Evolutionary conservation across 805 yeast species (phyloP), one percentile per base, ranked within the genome.

Genomic region (Starmera dryadoides): DNA sequence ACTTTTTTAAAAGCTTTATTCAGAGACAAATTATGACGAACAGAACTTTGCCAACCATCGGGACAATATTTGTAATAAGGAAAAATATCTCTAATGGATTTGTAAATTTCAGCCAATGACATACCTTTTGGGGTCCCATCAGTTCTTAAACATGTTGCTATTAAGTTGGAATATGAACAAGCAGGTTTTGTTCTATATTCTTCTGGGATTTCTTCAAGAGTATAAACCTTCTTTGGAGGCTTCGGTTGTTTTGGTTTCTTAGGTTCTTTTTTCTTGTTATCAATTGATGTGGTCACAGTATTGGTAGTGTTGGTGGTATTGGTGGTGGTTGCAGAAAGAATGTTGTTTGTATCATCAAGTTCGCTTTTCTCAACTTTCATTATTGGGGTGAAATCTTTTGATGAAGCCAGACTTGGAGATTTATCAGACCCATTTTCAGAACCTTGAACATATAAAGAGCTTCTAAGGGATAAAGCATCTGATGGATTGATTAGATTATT

Each of bases 21-120:
- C 48, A 87, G 69, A 18, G 91, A 82, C 30, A 93, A 68, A 52
- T 88, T 89, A 62, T 93, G 98, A 37, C 94, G 75, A 16, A 93
- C 95, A 0, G 94, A 79, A 54, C 86, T 82, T 63, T 93, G 98
- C 98, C 98, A 93, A 3, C 98, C 98, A 59, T 88, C 95, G 0
- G 95, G 91, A 52, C 97, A 89, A 61, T 86, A 91, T 51, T 81
- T 75, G 63, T 86, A 93, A 64, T 86, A 93, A 3, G 98, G 98
- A 60, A 83, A 91, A 11, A 85, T 60, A 33, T 86, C 94, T 59
- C 85, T 84, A 36, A 93, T 88, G 1, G 87, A 86, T 39, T 82
- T 83, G 60, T 87, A 83, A 34, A 93, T 86, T 46, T 89, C 97
- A 0, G 88, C 79, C 32, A 84, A 63, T 2, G 89, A 78, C 77